A percentile compares a stretch with the other conserved stretches of the same genome.
phyloP scores from a whole-genome alignment of 2,329 filamentous ascomycete species.

The Podosphaera fusca region DNA sequence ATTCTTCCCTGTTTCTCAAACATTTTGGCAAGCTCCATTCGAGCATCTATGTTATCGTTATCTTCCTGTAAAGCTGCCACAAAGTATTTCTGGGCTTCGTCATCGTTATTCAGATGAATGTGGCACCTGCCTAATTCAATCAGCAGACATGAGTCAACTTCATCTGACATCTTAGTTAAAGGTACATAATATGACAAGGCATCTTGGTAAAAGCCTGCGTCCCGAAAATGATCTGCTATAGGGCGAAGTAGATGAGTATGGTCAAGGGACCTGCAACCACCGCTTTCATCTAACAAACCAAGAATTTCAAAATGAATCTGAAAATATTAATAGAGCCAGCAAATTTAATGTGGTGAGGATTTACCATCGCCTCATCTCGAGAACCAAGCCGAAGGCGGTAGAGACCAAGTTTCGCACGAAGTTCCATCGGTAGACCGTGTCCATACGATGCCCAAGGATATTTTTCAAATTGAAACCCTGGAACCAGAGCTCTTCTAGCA shows the following conservation, averaged over 20 bases:
- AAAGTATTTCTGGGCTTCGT: conserved; percentile 57
- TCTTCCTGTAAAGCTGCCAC: conserved; percentile 52
- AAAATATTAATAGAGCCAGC: conserved; percentile 3
- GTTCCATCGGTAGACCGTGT: conserved; percentile 49
- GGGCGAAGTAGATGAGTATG: conserved; percentile 66
- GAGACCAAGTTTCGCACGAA: conserved; percentile 63
- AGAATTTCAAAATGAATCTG: conserved; percentile 48
- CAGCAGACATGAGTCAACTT: conserved; percentile 22
- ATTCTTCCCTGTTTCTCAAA: conserved; percentile 54
- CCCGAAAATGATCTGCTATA: conserved; percentile 33
- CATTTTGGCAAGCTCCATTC: conserved; percentile 59
- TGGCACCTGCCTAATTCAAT: conserved; percentile 37
- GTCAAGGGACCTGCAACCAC: conserved; percentile 30
- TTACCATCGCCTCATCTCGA: conserved; percentile 50
- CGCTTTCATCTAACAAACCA: conserved; percentile 31
- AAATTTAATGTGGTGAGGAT: conserved; percentile 11
- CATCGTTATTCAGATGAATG: conserved; percentile 34
- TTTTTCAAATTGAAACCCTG: conserved; percentile 32
- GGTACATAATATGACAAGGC: conserved; percentile 34
- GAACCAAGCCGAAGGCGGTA: conserved; percentile 54
- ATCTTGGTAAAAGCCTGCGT: conserved; percentile 25
- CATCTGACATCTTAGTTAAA: conserved; percentile 25
- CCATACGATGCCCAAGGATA: conserved; percentile 42
- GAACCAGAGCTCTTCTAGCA: conserved; percentile 37
- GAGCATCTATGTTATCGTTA: conserved; percentile 48